phyloP scores from a whole-genome alignment of 306 rosid species.

The Astragalus glycyphyllos region DNA sequence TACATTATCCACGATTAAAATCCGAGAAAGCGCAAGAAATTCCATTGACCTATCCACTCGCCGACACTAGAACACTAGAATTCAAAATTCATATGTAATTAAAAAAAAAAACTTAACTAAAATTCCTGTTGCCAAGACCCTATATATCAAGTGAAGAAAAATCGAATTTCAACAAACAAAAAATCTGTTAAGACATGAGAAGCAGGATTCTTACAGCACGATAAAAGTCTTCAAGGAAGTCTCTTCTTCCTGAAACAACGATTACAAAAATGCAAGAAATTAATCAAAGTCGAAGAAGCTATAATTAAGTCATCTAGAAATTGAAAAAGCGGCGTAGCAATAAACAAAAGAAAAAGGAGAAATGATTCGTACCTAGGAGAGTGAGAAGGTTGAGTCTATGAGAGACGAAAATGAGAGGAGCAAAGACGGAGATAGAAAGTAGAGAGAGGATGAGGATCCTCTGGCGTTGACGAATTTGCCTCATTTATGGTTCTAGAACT shows the following conservation, averaged over 20 bases:
- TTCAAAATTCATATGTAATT: background rate
- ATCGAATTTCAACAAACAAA: background rate
- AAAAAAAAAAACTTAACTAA: too few relatives aligned
- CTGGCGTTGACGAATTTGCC: conserved; percentile 74
- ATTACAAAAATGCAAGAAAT: conserved; percentile 38
- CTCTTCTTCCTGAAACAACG: conserved; percentile 68
- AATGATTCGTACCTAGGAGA: conserved; percentile 50
- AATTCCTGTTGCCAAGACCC: too few relatives aligned
- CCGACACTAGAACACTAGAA: conserved; percentile 12
- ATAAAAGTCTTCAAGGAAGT: conserved; percentile 74
- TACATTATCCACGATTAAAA: background rate
- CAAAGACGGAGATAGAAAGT: conserved; percentile 72
- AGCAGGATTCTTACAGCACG: conserved; percentile 68
- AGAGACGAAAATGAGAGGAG: conserved; percentile 79
- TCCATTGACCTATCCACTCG: conserved; percentile 30
- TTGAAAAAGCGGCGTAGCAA: background rate
- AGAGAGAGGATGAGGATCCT: conserved; percentile 85
- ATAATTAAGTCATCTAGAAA: background rate
- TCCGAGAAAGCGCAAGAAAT: conserved; percentile 23
- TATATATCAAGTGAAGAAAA: background rate
- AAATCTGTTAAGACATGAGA: conserved; percentile 17
- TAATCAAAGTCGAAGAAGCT: conserved; percentile 9
- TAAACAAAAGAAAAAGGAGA: background rate
- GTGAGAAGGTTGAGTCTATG: conserved; percentile 55
- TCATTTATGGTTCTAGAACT: conserved; percentile 53